Evolutionary conservation across 768 basidiomycete species (phyloP), one percentile per base, ranked within the genome.

Genomic region (Lactarius pseudohatsudake): DNA sequence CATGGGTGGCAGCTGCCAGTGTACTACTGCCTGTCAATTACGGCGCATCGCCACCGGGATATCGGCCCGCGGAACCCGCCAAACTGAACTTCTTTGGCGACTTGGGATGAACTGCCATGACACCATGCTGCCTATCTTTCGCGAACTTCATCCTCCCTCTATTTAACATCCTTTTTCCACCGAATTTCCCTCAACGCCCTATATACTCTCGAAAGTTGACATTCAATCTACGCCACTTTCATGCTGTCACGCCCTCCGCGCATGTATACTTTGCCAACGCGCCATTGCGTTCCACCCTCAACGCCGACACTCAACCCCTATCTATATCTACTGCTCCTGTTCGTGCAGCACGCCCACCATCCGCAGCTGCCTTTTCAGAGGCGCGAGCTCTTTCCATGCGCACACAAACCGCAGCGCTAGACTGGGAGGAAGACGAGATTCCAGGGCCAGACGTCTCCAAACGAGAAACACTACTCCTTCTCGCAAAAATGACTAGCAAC

Each of bases 401-500:
- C 82, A 40, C 81, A 81, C 30, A 72, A 74, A 60, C 81, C 79
- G 59, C 85, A 84, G 16, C 10, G 74, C 81, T 66, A 75, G 72
- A 76, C 8, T 98, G 96, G 95, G 84, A 89, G 10, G 89, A 90
- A 72, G 85, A 87, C 7, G 88, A 91, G 65, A 79, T 93, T 1
- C 62, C 79, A 3, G 90, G 80, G 0, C 96, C 96, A 2, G 87
- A 98, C 75, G 83, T 92, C 26, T 85, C 87, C 72, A 85, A 84
- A 59, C 81, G 92, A 53, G 85, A 88, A 68, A 90, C 92, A 2
- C 78, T 98, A 36, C 80, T 91, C 40, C 79, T 86, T 65, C 82
- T 99, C 57, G 96, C 95, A 11, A 97, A 94, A 85, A 98, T 99
- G 92, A 86, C 93, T 47, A 92, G 89, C 72, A 94, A 98, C 74